phyloP scores from a whole-genome alignment of 2,329 filamentous ascomycete species.

The Xylariaceae sp. region DNA sequence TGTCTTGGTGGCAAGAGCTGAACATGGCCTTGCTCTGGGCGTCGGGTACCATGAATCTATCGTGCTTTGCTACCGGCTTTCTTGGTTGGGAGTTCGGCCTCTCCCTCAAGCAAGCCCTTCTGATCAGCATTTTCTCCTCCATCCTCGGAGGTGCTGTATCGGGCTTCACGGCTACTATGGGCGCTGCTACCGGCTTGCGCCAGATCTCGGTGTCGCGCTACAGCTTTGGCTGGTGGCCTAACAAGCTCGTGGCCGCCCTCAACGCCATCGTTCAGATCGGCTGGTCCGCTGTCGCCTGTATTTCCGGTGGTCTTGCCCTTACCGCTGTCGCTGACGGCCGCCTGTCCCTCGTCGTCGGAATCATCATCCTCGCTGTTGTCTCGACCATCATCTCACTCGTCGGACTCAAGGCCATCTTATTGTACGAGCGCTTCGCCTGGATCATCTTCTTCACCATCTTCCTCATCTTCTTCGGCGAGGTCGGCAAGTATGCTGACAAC shows the following conservation, averaged over 20 bases:
- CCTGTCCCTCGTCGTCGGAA: slow-evolving; percentile 48
- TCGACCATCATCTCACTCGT: slow-evolving; percentile 49
- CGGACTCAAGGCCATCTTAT: slow-evolving; percentile 45
- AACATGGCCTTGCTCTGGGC: slow-evolving; percentile 51
- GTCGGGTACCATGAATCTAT: slow-evolving; percentile 47
- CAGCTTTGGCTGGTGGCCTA: slow-evolving; percentile 48
- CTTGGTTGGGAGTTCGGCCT: slow-evolving; percentile 47
- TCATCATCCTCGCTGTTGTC: slow-evolving; percentile 48
- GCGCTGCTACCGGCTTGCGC: slow-evolving; percentile 46
- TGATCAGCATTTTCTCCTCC: slow-evolving; percentile 44
- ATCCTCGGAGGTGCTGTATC: slow-evolving; percentile 40
- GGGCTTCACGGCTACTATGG: slow-evolving; percentile 49
- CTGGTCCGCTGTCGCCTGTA: slow-evolving; percentile 48
- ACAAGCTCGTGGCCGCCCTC: slow-evolving; percentile 46
- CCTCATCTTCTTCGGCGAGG: slow-evolving; percentile 46
- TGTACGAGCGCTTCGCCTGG: slow-evolving; percentile 50
- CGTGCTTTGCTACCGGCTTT: slow-evolving; percentile 49
- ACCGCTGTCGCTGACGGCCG: slow-evolving; percentile 42
- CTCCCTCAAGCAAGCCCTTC: slow-evolving; percentile 40
- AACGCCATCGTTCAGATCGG: slow-evolving; percentile 48
- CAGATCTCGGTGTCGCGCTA: slow-evolving; percentile 49
- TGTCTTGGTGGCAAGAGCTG: slow-evolving; percentile 22
- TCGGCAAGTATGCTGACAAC: slow-evolving; percentile 39
- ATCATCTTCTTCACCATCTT: slow-evolving; percentile 45
- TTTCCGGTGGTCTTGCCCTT: slow-evolving; percentile 48